These are phyloP conservation scores for Thalassiosira livingstoniorum DNA, from an alignment of 352 stramenopile genomes.

Conservation along the genomic window DNA sequence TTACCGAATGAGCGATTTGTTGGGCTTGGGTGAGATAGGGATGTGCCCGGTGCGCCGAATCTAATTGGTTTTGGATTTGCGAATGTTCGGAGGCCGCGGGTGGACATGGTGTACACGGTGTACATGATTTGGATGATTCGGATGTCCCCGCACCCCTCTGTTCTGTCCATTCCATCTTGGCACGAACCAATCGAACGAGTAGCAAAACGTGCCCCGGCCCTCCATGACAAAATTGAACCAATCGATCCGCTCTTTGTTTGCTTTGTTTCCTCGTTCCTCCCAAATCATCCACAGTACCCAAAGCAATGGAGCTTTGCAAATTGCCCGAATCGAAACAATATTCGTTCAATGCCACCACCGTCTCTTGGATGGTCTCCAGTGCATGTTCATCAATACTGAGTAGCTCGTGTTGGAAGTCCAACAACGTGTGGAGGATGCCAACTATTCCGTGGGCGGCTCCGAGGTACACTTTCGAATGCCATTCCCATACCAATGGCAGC, in stretches of 20 bases:
- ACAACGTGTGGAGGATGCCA: constrained; percentile 75
- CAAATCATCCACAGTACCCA: too few relatives aligned
- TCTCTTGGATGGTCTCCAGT: constrained; percentile 40
- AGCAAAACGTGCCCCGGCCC: constrained; percentile 74
- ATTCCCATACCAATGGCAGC: constrained; percentile 71
- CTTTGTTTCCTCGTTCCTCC: constrained; percentile 12
- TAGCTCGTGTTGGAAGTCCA: constrained; percentile 57
- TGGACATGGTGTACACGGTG: too few relatives aligned
- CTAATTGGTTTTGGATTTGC: too few relatives aligned
- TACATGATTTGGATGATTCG: too few relatives aligned
- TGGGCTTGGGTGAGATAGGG: constrained; percentile 23
- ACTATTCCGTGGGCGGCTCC: constrained; percentile 75
- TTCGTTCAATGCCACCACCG: constrained; percentile 44
- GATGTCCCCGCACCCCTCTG: too few relatives aligned
- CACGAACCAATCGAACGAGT: constrained; percentile 57
- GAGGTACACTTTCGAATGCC: constrained; percentile 75
- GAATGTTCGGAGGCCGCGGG: too few relatives aligned
- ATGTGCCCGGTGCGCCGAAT: too few relatives aligned
- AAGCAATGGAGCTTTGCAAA: background rate
- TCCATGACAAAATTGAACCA: constrained; percentile 83
- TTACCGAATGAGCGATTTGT: constrained; percentile 52
- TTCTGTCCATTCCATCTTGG: too few relatives aligned
- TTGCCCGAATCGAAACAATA: constrained; percentile 21
- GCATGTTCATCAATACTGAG: constrained; percentile 16
- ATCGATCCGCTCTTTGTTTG: constrained; percentile 37